Evolutionary conservation across 768 basidiomycete species (phyloP), one percentile per base, ranked within the genome.

Genomic region (Boletus pseudo-olivaceus): DNA sequence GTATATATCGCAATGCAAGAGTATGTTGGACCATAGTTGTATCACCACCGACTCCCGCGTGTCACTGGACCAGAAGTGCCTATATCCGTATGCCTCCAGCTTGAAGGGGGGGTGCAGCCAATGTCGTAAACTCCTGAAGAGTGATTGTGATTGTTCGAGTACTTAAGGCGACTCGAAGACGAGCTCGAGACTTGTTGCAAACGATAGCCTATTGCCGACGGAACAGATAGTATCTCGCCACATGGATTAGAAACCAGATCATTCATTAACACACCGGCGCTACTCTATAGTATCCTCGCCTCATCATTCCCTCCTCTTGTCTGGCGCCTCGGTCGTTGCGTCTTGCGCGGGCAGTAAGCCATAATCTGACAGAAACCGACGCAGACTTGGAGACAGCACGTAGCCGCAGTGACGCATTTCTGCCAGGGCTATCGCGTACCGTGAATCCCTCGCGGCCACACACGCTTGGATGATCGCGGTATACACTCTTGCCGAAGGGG

Each of bases 341-440:
- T 45, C 44, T 15, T 26, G 55, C 6, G 46, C 35, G 26, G 56
- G 5, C 19, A 51, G 17, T 14, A 68, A 26, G 6, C 55, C 43
- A 14, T 54, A 19, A 40, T 53, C 49, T 26, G 57, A 66, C 51
- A 81, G 70, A 49, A 71, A 71, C 43, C 47, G 58, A 57, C 65
- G 59, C 15, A 81, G 61, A 26, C 29, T 50, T 4, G 41, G 23
- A 43, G 74, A 64, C 11, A 78, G 53, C 15, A 53, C 51, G 64
- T 88, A 82, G 14, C 85, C 85, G 53, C 76, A 76, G 57, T 84
- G 78, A 50, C 69, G 66, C 85, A 93, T 81, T 72, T 95, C 93
- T 47, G 86, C 76, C 40, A 88, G 51, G 10, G 86, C 88, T 35
- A 88, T 63, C 38, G 75, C 69, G 71, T 80, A 83, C 45, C 93